Conservation (phyloP, 2,329 filamentous ascomycete species). For the Fusarium devonianum region DNA sequence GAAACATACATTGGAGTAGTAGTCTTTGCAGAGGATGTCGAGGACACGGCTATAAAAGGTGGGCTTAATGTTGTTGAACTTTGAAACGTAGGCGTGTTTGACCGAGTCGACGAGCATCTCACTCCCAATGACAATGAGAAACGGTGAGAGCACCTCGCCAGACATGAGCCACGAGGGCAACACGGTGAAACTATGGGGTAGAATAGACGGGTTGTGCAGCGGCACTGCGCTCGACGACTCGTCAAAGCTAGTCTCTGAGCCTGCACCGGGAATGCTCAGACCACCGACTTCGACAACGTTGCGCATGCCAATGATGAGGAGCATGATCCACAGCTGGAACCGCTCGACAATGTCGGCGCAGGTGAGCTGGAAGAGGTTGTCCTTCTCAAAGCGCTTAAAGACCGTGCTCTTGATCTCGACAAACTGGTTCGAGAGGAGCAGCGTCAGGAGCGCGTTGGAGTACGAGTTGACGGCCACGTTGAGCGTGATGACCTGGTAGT, state of each 20-base stretch:
- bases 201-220: conserved; percentile 73
- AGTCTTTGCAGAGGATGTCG: conserved; percentile 95
- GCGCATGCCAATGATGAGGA: conserved; percentile 92
- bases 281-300: conserved; percentile 97
- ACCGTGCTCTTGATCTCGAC: conserved; percentile 99
- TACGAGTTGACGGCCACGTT: conserved; percentile 99
- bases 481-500: conserved; percentile 96
- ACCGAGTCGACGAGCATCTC: conserved; percentile 97
- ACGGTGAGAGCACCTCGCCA: conserved; percentile 89
- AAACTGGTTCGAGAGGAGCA: conserved; percentile 96
- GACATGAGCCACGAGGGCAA: conserved; percentile 79
- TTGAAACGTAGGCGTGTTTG: conserved; percentile 97
- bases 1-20: conserved; percentile 83
- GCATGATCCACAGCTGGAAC: conserved; percentile 97
- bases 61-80: conserved; percentile 97
- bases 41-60: conserved; percentile 88
- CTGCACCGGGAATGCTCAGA: conserved; percentile 68
- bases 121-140: conserved; percentile 90
- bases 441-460: conserved; percentile 90
- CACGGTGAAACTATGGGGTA: conserved; percentile 90
- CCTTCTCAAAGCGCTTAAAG: conserved; percentile 98
- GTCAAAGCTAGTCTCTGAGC: conserved; percentile 56
- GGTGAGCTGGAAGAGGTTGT: conserved; percentile 94
- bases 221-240: conserved; percentile 62
- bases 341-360: conserved; percentile 97